These are phyloP conservation scores for Xylaria scruposa DNA, from an alignment of 495 filamentous ascomycete genomes.

Conservation along the genomic window DNA sequence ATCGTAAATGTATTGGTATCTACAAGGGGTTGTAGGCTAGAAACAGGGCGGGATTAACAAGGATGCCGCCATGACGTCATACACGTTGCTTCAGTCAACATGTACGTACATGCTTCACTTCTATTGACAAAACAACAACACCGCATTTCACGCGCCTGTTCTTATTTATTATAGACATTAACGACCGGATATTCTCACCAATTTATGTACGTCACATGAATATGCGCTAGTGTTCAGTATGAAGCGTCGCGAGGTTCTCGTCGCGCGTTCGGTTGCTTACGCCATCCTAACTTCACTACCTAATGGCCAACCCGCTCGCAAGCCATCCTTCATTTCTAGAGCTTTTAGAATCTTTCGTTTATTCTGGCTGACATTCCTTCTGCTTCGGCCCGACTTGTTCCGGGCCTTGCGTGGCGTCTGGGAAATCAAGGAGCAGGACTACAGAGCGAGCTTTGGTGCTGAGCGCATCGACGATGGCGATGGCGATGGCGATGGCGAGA, in stretches of 20 bases:
- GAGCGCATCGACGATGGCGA: conserved; percentile 34
- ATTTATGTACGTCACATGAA: not conserved
- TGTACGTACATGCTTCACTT: not conserved
- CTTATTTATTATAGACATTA: not conserved
- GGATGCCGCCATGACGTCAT: not conserved
- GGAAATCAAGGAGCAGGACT: conserved; percentile 61
- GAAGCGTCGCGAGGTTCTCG: conserved; percentile 33
- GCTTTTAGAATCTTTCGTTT: conserved; percentile 47
- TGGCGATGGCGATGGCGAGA: conserved; percentile 35
- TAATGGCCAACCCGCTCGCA: conserved; percentile 29
- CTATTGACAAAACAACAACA: not conserved
- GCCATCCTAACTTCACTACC: conserved; percentile 33
- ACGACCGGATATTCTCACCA: not conserved
- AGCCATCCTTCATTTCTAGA: conserved; percentile 36
- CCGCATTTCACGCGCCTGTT: not conserved
- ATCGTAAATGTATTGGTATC: not conserved
- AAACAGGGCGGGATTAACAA: too few relatives aligned
- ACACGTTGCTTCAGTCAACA: not conserved
- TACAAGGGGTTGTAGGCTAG: not conserved
- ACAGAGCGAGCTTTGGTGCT: conserved; percentile 58
- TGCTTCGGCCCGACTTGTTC: conserved; percentile 49
- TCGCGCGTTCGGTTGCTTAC: conserved; percentile 46
- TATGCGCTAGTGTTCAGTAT: conserved; percentile 20
- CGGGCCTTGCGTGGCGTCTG: conserved; percentile 48
- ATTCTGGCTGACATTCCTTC: conserved; percentile 45